Base-by-base conservation (phyloP, 345 rosid species). In the Brassica rapa region DNA sequence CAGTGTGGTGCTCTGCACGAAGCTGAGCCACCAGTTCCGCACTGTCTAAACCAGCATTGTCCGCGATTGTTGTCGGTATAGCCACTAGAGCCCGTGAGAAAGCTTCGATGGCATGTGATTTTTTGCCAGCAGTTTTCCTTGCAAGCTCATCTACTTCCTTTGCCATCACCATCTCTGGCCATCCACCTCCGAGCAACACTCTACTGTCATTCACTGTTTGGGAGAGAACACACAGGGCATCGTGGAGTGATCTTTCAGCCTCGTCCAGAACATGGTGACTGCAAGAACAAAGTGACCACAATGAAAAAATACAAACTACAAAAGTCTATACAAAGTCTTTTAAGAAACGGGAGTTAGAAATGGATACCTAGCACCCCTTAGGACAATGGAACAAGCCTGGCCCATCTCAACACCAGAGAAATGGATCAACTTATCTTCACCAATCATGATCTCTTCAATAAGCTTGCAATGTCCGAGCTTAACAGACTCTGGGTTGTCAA, bases 161-260 rank as follows among this genome's bases (percentile, higher is more conserved):
- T 11, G 99, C 96, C 99, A 91, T 95, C 62, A 91, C 86, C 99
- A 95, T 93, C 91, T 95, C 99, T 15, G 99, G 99, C 98, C 99
- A 95, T 77, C 99, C 99, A 71, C 99, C 99, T 71, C 99, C 99
- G 29, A 91, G 91, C 74, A 95, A 79, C 24, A 95, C 98, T 81
- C 99, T 85, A 68, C 88, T 84, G 84, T 95, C 99, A 62, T 90
- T 93, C 35, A 95, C 98, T 0, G 97, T 95, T 84, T 93, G 98
- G 29, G 98, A 91, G 67, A 95, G 94, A 70, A 95, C 99, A 30
- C 98, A 93, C 69, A 95, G 82, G 56, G 99, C 99, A 85, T 95
- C 98, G 59, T 95, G 99, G 56, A 95, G 85, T 77, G 99, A 95
- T 81, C 98, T 88, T 80, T 95, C 99, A 15, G 99, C 99, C 86